phyloP scores from a whole-genome alignment of 805 yeast genomes.

The Barnettozyma siamensis region DNA sequence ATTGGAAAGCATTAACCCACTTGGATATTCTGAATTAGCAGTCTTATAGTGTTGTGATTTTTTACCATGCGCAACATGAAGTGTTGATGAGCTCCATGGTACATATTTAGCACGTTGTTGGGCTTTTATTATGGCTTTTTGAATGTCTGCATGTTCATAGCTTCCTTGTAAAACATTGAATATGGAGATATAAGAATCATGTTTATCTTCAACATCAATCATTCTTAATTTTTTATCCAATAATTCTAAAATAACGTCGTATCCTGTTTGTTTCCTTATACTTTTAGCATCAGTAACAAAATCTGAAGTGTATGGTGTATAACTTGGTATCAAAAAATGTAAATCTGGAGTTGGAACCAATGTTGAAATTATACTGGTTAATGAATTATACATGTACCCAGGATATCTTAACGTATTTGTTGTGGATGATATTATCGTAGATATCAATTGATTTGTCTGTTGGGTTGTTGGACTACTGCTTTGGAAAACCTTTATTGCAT shows the following conservation, averaged over 20 bases:
- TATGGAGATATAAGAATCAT: conserved; percentile 57
- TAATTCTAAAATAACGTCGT: conserved; percentile 80
- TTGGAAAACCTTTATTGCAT: conserved; percentile 59
- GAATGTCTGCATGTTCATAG: conserved; percentile 64
- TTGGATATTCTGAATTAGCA: conserved; percentile 41
- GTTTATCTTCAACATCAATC: conserved; percentile 45
- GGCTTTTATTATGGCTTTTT: conserved; percentile 58
- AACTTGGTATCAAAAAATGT: conserved; percentile 69
- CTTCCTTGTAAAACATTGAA: conserved; percentile 63
- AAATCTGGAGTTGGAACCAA: conserved; percentile 81
- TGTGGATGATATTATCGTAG: conserved; percentile 76
- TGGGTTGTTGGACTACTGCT: conserved; percentile 51
- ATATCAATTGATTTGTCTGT: conserved; percentile 79
- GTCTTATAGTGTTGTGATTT: conserved; percentile 51
- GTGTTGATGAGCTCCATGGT: conserved; percentile 78
- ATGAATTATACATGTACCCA: conserved; percentile 81
- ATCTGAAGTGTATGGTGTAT: conserved; percentile 72
- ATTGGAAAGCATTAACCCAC: conserved; percentile 82
- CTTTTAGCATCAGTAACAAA: conserved; percentile 54
- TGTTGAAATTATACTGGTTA: conserved; percentile 75
- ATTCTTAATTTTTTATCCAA: conserved; percentile 72
- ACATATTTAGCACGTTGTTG: conserved; percentile 69
- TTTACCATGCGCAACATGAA: conserved; percentile 72
- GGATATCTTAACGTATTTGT: conserved; percentile 91
- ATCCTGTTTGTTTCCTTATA: conserved; percentile 66